Evolutionary conservation across 2,329 filamentous ascomycete genomes (phyloP), one percentile per base, ranked within the genome.

Genomic region (Pestalotiopsis sp.): DNA sequence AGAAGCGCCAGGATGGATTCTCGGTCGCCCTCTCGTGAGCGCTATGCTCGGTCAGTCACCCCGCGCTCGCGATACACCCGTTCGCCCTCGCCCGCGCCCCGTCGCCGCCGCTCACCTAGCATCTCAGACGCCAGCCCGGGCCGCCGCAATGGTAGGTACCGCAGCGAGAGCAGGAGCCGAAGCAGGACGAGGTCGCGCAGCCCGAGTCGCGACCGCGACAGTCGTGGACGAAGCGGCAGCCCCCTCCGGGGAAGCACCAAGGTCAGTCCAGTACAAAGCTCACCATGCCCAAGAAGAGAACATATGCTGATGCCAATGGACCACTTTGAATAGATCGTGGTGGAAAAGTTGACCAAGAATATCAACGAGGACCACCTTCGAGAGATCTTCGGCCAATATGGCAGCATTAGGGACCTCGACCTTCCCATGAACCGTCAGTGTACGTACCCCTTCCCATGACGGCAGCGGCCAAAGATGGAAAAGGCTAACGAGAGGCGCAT

Each of bases 331-430:
- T 75, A 98, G 93, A 95, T 99, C 78, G 94, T 99, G 20, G 92
- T 99, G 61, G 96, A 99, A 81, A 95, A 97, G 71, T 86, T 99
- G 76, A 97, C 95, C 3, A 97, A 97, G 80, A 98, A 97, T 76
- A 92, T 99, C 74, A 97, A 93, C 69, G 93, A 95, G 78, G 88
- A 88, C 20, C 96, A 99, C 76, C 84, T 99, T 6, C 88, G 90
- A 73, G 96, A 99, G 79, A 97, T 99, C 70, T 99, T 99, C 78
- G 92, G 93, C 63, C 87, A 89, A 49, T 99, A 96, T 78, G 96
- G 96, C 64, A 86, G 87, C 23, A 97, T 99, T 74, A 88, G 91
- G 74, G 93, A 96, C 73, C 84, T 99, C 25, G 94, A 98, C 76
- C 88, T 99, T 73, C 96, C 96, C 2, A 90, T 98, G 81, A 98